Conservation (phyloP, 495 filamentous ascomycete species). For the Beverwykella pulmonaria region DNA sequence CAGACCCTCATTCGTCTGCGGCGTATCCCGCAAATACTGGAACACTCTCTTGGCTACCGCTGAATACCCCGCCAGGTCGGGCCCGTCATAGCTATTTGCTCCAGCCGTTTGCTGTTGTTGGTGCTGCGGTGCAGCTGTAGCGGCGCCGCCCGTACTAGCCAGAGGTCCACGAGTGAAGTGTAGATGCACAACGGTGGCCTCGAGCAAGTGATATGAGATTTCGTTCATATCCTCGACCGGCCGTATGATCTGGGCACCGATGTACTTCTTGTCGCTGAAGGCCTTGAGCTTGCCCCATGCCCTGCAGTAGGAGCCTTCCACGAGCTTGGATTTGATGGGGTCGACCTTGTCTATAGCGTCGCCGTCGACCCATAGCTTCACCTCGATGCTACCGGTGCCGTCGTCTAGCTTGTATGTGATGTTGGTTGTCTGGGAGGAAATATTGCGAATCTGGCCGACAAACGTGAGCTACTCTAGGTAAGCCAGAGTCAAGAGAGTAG, state of each 20-base stretch:
- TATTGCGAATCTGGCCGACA: constrained; percentile 85
- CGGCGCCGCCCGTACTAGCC: constrained; percentile 37
- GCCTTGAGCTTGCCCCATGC: constrained; percentile 77
- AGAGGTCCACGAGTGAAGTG: constrained; percentile 75
- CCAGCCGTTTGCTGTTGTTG: constrained; percentile 47
- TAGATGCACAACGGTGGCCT: constrained; percentile 84
- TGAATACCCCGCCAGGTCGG: constrained; percentile 52
- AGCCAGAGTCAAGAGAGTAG: neutral
- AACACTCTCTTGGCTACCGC: constrained; percentile 67
- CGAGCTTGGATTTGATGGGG: constrained; percentile 53
- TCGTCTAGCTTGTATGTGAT: constrained; percentile 92
- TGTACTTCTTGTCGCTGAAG: constrained; percentile 77
- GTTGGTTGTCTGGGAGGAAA: constrained; percentile 85
- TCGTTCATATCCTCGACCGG: constrained; percentile 85
- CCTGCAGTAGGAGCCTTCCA: constrained; percentile 75
- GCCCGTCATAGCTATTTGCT: constrained; percentile 29
- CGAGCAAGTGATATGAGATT: constrained; percentile 83
- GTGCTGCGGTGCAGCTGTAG: constrained; percentile 20
- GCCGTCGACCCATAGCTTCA: constrained; percentile 85
- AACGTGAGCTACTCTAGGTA: constrained; percentile 65
- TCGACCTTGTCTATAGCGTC: constrained; percentile 39
- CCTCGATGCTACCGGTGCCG: constrained; percentile 89
- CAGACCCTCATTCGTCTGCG: constrained; percentile 76
- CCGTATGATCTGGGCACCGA: constrained; percentile 79
- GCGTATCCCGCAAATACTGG: constrained; percentile 61